Evolutionary conservation across 495 filamentous ascomycete species (phyloP).

Genomic region (Darksidea phi): DNA sequence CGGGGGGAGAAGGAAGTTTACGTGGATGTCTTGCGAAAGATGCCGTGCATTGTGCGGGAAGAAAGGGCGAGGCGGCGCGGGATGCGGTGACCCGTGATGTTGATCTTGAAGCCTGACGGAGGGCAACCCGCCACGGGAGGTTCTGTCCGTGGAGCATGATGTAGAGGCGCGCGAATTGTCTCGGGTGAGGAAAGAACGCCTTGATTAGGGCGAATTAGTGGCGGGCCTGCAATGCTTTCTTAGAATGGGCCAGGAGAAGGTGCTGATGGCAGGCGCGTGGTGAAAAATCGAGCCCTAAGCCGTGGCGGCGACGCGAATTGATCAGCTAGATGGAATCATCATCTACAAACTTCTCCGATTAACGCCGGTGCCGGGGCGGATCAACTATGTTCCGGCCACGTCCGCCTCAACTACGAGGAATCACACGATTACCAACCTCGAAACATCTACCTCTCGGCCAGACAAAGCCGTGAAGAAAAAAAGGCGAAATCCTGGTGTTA

Average conservation of each 20-base stretch:
- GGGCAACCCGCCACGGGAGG: constrained; percentile 51
- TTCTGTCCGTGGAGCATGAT: constrained; percentile 55
- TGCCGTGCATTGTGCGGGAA: constrained; percentile 12
- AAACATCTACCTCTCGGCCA: too few species aligned
- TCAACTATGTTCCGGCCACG: constrained; percentile 26
- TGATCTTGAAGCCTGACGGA: constrained; percentile 38
- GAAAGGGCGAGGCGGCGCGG: constrained; percentile 6
- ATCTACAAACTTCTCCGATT: constrained; percentile 17
- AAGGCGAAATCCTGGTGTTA: too few species aligned
- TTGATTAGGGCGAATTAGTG: background rate
- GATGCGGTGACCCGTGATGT: constrained; percentile 8
- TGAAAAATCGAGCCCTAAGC: background rate
- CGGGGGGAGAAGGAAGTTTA: constrained; percentile 14
- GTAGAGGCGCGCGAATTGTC: background rate
- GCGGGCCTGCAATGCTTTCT: constrained; percentile 2
- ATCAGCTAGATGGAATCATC: constrained; percentile 25
- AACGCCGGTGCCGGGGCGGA: constrained; percentile 22
- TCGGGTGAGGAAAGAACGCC: background rate
- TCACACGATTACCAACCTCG: too few species aligned
- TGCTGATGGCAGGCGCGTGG: too few species aligned
- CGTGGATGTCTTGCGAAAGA: constrained; percentile 3
- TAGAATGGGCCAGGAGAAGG: background rate
- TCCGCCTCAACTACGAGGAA: too few species aligned
- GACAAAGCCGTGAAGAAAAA: too few species aligned
- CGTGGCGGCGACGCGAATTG: constrained; percentile 22